Conservation (phyloP, 371 early-diverging fungal genomes). For the Mucor sp. region DNA sequence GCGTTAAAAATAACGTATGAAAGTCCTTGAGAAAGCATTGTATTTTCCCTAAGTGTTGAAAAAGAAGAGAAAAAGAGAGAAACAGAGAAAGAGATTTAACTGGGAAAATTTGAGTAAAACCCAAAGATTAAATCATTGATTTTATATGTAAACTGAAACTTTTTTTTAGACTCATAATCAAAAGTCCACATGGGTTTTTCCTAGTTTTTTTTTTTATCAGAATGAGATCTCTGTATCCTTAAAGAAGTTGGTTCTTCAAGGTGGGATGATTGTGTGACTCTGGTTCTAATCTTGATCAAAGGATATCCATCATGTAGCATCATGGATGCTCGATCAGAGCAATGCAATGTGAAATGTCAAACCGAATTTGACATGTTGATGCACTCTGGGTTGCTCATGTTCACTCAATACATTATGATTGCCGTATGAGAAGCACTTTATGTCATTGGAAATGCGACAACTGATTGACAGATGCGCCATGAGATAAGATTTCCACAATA, state of each 20-base stretch:
- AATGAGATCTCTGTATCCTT: background rate
- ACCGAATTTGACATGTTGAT: background rate
- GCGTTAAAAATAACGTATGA: constrained; percentile 64
- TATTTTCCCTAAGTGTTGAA: background rate
- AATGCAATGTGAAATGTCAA: background rate
- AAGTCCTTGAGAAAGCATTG: constrained; percentile 41
- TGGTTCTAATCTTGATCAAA: constrained; percentile 6
- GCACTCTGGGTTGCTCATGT: background rate
- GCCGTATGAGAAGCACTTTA: background rate
- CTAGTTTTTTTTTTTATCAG: constrained; percentile 3
- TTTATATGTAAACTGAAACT: constrained; percentile 4
- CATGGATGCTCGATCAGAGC: background rate
- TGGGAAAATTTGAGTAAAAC: background rate
- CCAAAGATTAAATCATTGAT: background rate
- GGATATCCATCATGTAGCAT: background rate
- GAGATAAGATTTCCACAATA: background rate
- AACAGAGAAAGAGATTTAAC: background rate
- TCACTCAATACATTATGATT: background rate
- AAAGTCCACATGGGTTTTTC: constrained; percentile 13
- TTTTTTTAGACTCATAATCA: constrained; percentile 9
- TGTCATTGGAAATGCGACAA: background rate
- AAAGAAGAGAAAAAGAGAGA: background rate
- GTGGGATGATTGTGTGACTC: constrained; percentile 8
- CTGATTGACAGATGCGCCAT: background rate
- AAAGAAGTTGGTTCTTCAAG: background rate